Evolutionary conservation across 2,329 filamentous ascomycete species (phyloP), one percentile per base, ranked within the genome.

Genomic region (Zarea fungicola): DNA sequence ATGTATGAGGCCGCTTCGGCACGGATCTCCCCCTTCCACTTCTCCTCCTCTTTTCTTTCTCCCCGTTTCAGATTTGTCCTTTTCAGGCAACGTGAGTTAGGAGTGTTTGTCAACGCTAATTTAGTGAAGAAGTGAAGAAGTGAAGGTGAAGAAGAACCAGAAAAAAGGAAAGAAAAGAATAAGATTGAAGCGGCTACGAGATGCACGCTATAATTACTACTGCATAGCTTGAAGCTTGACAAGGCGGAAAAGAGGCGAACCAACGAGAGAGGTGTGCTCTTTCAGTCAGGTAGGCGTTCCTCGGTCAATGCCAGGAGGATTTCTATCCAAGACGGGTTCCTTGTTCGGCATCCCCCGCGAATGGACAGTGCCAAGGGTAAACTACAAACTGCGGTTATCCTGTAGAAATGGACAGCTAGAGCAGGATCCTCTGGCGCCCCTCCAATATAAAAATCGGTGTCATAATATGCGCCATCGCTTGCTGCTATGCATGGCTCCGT

Each of bases 391-490:
- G 29, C 13, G 6, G 16, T 32, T 5, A 5, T 32, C 29, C 29
- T 32, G 13, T n/a, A 32, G 6, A 10, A 19, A 41, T 21, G 21
- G 35, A 29, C 26, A 29, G 23, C 23, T 22, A 23, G 10, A 1
- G 18, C 10, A 31, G 44, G 44, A 47, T 40, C 44, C 44, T 47
- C 44, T 21, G 19, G 19, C 28, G 25, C 35, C 44, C 44, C 44
- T 47, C 44, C 35, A 47, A 47, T 47, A 47, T 47, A 32, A 47
- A n/a, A 47, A 40, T 47, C 44, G 44, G 44, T 47, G 32, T 47
- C 44, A 47, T 21, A 47, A 47, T 47, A 34, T 47, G 42, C 42
- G 34, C 23, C 42, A 31, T 32, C 16, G 26, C 26, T 29, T 43
- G 29, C 41, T 43, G 25, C 42, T 23, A 37, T n/a, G n/a, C n/a